A percentile compares a stretch with the other conserved stretches of the same genome.
Conservation (phyloP, 345 rosid species). For the Brassica rapa region DNA sequence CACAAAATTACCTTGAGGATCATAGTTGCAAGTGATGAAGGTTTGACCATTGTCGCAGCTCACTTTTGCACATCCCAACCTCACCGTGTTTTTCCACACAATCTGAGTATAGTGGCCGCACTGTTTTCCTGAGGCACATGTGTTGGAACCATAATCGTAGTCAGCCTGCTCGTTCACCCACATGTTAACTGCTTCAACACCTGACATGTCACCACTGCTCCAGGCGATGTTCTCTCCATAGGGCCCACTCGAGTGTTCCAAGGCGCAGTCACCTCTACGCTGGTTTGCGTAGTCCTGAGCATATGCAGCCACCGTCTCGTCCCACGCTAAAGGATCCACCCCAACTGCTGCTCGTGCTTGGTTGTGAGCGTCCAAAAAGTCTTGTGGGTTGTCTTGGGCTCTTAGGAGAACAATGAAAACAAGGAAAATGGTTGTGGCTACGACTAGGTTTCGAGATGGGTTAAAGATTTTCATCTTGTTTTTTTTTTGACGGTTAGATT, state of each 20-base stretch:
- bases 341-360: constrained; percentile 49
- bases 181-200: constrained; percentile 47
- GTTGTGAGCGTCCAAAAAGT: constrained; percentile 55
- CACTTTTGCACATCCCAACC: constrained; percentile 68
- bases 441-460: constrained; percentile 13
- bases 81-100: constrained; percentile 58
- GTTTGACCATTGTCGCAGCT: constrained; percentile 51
- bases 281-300: constrained; percentile 45
- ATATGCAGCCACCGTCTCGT: constrained; percentile 45
- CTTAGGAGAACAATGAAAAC: constrained; percentile 13
- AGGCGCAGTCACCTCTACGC: constrained; percentile 45
- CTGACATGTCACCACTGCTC: constrained; percentile 47
- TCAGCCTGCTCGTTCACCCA: constrained; percentile 55
- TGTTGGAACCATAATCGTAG: constrained; percentile 52
- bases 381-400: constrained; percentile 49
- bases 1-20: constrained; percentile 37
- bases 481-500: background rate
- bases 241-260: constrained; percentile 50
- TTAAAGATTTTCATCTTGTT: constrained; percentile 26
- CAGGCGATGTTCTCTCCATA: constrained; percentile 64
- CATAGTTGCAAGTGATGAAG: constrained; percentile 62
- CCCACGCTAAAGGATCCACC: constrained; percentile 53
- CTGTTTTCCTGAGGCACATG: constrained; percentile 39
- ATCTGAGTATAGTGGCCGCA: constrained; percentile 79
- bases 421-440: constrained; percentile 25